Base-by-base conservation (phyloP, 768 basidiomycete species). In the Heimioporus sp. region DNA sequence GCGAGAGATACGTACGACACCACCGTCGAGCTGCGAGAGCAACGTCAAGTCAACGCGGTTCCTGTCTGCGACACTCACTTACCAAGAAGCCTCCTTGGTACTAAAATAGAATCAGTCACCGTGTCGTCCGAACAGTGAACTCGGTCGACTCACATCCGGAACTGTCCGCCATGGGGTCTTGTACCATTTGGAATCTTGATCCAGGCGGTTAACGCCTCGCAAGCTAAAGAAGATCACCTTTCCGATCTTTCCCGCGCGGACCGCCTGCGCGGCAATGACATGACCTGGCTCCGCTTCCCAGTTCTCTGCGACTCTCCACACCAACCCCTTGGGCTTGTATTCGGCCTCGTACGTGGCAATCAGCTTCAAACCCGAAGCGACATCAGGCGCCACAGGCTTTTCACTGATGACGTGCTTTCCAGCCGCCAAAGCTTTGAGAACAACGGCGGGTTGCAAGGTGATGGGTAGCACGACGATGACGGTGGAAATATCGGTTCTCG, bases 351-450 rank as follows among this genome's bases (percentile, higher is more conserved):
- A 94, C 36, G 72, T 75, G 34, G 78, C 72, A 65, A 94, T 85
- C 44, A 93, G 74, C 54, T 74, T 72, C 42, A 81, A 68, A 0
- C 87, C 92, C 3, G 72, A 70, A 28, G 76, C 75, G 41, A 92
- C 81, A 60, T 87, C 85, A 38, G 83, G 76, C 4, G 83, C 90
- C 13, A 93, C 78, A 7, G 93, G 93, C 64, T 95, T 95, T 75
- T 96, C 92, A 67, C 86, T 87, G 53, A 94, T 65, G 44, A 95
- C 90, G 64, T 94, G 89, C 71, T 95, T 96, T 24, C 92, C 89
- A 3, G 89, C 87, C 1, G 73, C 79, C 35, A 87, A 72, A 0
- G 81, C 79, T 61, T 79, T 80, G 51, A 80, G 68, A 49, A 95
- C 73, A 52, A 93, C 72, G 16, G 71, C 67, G 2, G 92, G 90